These are phyloP conservation scores for Fusarium sublunatum DNA, from an alignment of 2,329 filamentous ascomycete species.

Conservation along the genomic window DNA sequence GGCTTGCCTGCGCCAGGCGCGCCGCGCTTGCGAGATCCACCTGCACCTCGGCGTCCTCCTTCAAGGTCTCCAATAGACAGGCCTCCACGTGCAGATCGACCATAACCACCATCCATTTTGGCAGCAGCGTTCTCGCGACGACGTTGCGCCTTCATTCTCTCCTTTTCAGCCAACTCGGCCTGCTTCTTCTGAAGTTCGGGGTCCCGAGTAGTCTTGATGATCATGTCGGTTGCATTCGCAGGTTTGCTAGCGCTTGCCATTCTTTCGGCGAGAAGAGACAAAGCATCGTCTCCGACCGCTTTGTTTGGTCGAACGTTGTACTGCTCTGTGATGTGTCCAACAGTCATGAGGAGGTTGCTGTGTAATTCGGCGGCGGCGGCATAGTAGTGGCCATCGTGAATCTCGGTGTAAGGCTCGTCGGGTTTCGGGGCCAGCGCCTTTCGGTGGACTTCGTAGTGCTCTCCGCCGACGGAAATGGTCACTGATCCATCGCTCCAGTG, in stretches of 20 bases:
- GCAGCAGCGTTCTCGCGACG: conserved; percentile 75
- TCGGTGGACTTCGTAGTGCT: conserved; percentile 79
- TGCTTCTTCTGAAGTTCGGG: conserved; percentile 80
- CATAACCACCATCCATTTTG: conserved; percentile 69
- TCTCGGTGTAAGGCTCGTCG: conserved; percentile 70
- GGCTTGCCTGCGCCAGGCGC: conserved; percentile 61
- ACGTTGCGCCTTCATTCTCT: conserved; percentile 73
- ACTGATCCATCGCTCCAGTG: conserved; percentile 84
- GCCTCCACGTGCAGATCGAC: conserved; percentile 63
- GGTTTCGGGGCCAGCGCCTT: conserved; percentile 74
- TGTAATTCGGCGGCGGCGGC: conserved; percentile 76
- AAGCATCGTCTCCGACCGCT: conserved; percentile 75
- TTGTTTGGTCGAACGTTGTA: conserved; percentile 76
- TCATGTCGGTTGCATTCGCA: conserved; percentile 68
- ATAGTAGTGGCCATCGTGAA: conserved; percentile 80
- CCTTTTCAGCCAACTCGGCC: conserved; percentile 79
- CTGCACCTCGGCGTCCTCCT: conserved; percentile 63
- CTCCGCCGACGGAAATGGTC: conserved; percentile 78
- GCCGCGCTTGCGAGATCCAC: conserved; percentile 65
- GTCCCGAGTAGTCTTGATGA: conserved; percentile 77
- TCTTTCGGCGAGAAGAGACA: conserved; percentile 73
- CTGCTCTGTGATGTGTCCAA: conserved; percentile 80
- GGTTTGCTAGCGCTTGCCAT: conserved; percentile 73
- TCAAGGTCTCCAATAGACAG: conserved; percentile 78
- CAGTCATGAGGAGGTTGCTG: conserved; percentile 75